Percentiles rank a stretch among this genome's conserved stretches.
Conservation (phyloP, 2,329 filamentous ascomycete species). For the Furcasterigmium sp. region DNA sequence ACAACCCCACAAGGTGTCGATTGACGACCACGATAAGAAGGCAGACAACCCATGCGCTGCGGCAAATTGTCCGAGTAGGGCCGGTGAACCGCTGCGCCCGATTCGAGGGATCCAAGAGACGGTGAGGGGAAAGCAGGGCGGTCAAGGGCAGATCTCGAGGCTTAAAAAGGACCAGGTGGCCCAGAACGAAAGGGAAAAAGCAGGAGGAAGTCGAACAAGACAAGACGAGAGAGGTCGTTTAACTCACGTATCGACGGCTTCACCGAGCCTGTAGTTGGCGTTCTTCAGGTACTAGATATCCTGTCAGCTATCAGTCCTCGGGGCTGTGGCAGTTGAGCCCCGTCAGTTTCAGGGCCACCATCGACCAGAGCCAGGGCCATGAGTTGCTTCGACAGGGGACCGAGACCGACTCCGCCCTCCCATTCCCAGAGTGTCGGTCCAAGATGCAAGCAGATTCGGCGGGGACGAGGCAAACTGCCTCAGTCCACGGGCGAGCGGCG, state of each 20-base stretch:
- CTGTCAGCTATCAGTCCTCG: no score
- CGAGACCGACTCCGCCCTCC: no score
- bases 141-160: neutral
- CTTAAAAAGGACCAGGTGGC: neutral
- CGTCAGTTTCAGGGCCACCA: no score
- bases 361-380: no score
- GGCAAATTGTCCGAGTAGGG: conserved; percentile 20
- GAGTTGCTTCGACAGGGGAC: no score
- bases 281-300: conserved; percentile 43
- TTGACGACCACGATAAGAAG: conserved; percentile 7
- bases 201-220: conserved; percentile 2
- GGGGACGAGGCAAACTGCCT: no score
- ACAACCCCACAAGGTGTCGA: conserved; percentile 21
- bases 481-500: no score
- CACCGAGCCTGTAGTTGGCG: conserved; percentile 44
- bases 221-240: conserved; percentile 5
- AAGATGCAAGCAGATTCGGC: no score
- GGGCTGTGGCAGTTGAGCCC: no score
- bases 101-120: conserved; percentile 2
- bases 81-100: conserved; percentile 8
- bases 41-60: conserved; percentile 10
- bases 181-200: conserved; percentile 1
- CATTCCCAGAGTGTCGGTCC: no score
- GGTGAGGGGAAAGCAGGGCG: neutral
- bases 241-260: conserved; percentile 56